Base-by-base conservation (phyloP, 2,329 filamentous ascomycete genomes). In the Phialocephala sp. region DNA sequence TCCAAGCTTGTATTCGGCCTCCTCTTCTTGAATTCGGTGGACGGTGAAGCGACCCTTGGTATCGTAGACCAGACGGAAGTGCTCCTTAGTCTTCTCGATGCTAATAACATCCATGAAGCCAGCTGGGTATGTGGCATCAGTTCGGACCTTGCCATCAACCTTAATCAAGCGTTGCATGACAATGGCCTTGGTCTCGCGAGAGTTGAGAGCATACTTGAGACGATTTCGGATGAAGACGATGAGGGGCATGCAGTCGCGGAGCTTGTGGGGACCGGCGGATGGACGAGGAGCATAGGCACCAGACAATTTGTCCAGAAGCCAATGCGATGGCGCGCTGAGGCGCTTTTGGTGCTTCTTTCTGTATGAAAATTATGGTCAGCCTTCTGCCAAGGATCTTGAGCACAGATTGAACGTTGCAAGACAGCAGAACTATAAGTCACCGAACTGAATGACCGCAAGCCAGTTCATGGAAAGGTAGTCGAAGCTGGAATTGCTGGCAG, bases 31-130 rank as follows among this genome's bases (percentile, higher is more conserved):
- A 86, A 99, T 98, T 80, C 95, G 92, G 92, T 99, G 95, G 81
- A 99, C 94, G 82, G 95, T 97, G 92, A 98, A 99, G 82, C 95
- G 94, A 78, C 95, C 95, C 91, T 99, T 99, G 91, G 94, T 99
- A 84, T 99, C 95, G 90, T 98, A 99, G 89, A 99, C 87, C 77
- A 99, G 93, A 77, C 95, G 94, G 93, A 99, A 99, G 91, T 97
- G 92, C 91, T 99, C 95, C 90, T 94, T 94, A 68, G 95, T 99
- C 93, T 99, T 99, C 85, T 99, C 95, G 81, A 99, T 96, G 79
- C 87, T 87, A 87, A 99, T 97, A 81, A 99, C 95, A 82, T 99
- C 95, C 95, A 98, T 98, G 90, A 96, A 97, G 79, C 95, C 95
- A 75, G 95, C 87, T 77, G 95, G 95, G 91, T 92, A 99, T 85